These are phyloP conservation scores for Silene coronaria DNA, from an alignment of 179 eudicot genomes.

Conservation along the genomic window DNA sequence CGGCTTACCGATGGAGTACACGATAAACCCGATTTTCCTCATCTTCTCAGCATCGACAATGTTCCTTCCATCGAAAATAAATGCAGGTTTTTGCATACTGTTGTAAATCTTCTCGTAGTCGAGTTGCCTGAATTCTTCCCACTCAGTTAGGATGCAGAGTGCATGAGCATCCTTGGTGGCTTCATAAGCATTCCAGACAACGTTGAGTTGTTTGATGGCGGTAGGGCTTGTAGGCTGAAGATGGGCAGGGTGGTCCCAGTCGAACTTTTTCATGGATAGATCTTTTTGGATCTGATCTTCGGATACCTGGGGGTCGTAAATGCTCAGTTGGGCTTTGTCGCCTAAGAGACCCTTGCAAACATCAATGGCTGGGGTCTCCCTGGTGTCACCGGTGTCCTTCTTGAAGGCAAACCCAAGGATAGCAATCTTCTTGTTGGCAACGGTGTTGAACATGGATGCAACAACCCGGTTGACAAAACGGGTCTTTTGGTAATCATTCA, in stretches of 20 bases:
- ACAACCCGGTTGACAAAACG: constrained; percentile 48
- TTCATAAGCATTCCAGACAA: constrained; percentile 40
- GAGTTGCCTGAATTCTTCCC: constrained; percentile 44
- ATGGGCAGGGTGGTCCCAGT: constrained; percentile 51
- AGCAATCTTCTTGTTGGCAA: constrained; percentile 41
- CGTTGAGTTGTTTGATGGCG: constrained; percentile 33
- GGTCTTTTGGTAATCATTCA: constrained; percentile 46
- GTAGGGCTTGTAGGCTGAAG: constrained; percentile 42
- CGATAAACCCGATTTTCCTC: constrained; percentile 43
- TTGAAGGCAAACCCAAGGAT: constrained; percentile 45
- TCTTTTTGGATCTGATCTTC: constrained; percentile 43
- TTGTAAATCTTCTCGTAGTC: constrained; percentile 39
- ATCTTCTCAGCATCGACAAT: constrained; percentile 35
- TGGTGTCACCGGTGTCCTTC: constrained; percentile 46
- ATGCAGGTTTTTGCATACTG: constrained; percentile 49
- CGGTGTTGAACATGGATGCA: constrained; percentile 46
- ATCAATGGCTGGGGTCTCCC: constrained; percentile 50
- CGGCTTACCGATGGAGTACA: constrained; percentile 51
- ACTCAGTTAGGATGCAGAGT: constrained; percentile 41
- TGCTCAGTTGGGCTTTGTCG: constrained; percentile 43
- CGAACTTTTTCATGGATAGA: constrained; percentile 43
- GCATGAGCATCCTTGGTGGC: constrained; percentile 49
- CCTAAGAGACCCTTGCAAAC: constrained; percentile 49
- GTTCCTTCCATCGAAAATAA: constrained; percentile 45
- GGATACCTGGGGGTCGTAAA: constrained; percentile 42